These are phyloP conservation scores for Mikania micrantha DNA, from an alignment of 129 eudicot genomes.

Conservation along the genomic window DNA sequence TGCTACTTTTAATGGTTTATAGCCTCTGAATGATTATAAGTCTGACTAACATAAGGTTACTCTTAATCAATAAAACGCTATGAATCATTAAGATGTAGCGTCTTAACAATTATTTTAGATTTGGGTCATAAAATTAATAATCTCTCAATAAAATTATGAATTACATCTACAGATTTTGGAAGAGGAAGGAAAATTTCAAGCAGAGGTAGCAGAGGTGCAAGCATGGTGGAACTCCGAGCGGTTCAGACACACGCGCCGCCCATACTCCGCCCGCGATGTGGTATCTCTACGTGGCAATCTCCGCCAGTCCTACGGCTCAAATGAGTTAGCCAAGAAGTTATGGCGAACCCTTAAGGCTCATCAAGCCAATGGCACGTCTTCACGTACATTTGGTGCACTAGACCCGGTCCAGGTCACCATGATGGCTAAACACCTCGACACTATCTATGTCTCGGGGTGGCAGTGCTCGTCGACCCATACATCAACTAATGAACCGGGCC, in stretches of 20 bases:
- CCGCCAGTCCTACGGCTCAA: conserved; percentile 62
- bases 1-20: too few relatives aligned
- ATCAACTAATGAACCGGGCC: conserved; percentile 83
- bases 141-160: not conserved
- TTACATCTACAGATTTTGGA: conserved; percentile 60
- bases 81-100: too few relatives aligned
- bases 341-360: conserved; percentile 92
- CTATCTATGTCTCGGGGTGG: conserved; percentile 95
- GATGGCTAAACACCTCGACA: conserved; percentile 95
- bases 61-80: too few relatives aligned
- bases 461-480: conserved; percentile 97
- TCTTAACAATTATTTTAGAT: too few relatives aligned
- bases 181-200: conserved; percentile 86
- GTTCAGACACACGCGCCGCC: conserved; percentile 73
- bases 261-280: conserved; percentile 76
- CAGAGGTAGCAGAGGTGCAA: conserved; percentile 93
- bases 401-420: conserved; percentile 97
- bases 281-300: conserved; percentile 87
- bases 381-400: conserved; percentile 89
- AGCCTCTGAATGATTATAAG: too few relatives aligned
- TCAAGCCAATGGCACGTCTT: conserved; percentile 78
- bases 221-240: conserved; percentile 98
- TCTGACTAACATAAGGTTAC: too few relatives aligned
- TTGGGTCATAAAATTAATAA: too few relatives aligned
- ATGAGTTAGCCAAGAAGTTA: conserved; percentile 83